A percentile compares a stretch with the other conserved stretches of the same genome.
These are phyloP conservation scores for Chaetomiaceae sp. DNA, from an alignment of 2,329 filamentous ascomycete genomes.

Conservation along the genomic window DNA sequence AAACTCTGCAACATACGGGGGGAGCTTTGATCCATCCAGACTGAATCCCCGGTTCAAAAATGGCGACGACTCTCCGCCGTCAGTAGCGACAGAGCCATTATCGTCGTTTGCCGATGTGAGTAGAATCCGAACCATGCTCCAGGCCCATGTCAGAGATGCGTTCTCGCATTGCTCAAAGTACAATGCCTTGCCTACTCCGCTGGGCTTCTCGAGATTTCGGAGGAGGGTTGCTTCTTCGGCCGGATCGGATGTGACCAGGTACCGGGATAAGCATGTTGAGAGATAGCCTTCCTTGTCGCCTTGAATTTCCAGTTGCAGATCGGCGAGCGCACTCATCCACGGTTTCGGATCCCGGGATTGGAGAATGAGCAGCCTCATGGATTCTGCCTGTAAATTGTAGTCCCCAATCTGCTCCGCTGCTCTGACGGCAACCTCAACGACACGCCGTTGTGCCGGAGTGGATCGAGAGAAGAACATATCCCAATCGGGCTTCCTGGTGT, in stretches of 20 bases:
- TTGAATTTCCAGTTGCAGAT: slow-evolving; percentile 17
- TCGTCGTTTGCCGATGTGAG: not conserved
- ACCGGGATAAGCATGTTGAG: slow-evolving; percentile 19
- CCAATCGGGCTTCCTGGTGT: slow-evolving; percentile 17
- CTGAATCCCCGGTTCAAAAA: not conserved
- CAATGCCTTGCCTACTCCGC: not conserved
- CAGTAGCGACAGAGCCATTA: not conserved
- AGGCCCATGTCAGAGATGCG: slow-evolving; percentile 12
- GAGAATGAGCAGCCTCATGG: slow-evolving; percentile 18
- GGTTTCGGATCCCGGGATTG: slow-evolving; percentile 13
- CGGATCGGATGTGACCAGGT: slow-evolving; percentile 1
- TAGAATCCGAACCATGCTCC: slow-evolving; percentile 2
- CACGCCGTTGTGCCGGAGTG: slow-evolving; percentile 1
- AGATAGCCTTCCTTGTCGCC: slow-evolving; percentile 22
- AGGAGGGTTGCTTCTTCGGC: slow-evolving; percentile 7
- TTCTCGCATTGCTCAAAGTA: slow-evolving; percentile 8
- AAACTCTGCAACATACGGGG: not conserved
- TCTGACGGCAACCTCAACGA: slow-evolving; percentile 13
- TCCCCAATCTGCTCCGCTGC: slow-evolving; percentile 16
- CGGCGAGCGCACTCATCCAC: slow-evolving; percentile 12
- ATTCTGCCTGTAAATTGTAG: slow-evolving; percentile 11
- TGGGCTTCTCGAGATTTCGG: not conserved
- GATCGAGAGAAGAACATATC: slow-evolving; percentile 9
- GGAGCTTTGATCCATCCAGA: not conserved
- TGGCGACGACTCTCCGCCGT: not conserved